phyloP scores from a whole-genome alignment of 257 asterid genomes.

The Salvia hispanica region DNA sequence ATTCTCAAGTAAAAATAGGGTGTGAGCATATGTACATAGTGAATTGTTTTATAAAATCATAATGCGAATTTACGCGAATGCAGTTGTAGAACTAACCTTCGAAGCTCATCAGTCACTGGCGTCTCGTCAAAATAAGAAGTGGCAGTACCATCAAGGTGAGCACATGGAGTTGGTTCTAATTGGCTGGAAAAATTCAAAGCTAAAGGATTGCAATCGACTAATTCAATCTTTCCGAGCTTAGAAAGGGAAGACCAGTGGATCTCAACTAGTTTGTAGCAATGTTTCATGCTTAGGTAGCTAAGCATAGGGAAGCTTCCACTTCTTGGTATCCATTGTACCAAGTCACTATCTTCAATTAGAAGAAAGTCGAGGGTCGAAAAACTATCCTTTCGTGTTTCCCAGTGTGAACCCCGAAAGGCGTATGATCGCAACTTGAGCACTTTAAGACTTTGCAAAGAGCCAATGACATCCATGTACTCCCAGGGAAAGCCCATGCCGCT shows the following conservation, averaged over 20 bases:
- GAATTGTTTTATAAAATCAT: no score
- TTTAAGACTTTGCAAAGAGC: not conserved
- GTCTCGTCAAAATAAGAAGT: not conserved
- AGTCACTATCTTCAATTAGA: not conserved
- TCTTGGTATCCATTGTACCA: conserved; percentile 6
- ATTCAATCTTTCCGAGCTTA: not conserved
- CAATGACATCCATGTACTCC: conserved; percentile 1
- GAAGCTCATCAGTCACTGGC: not conserved
- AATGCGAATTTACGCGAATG: no score
- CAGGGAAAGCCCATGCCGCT: conserved; percentile 13
- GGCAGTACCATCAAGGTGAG: not conserved
- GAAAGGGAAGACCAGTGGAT: not conserved
- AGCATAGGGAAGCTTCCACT: not conserved
- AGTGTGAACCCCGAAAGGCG: conserved; percentile 17
- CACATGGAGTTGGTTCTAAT: not conserved
- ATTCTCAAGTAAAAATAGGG: no score
- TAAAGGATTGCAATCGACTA: conserved; percentile 22
- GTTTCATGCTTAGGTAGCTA: conserved; percentile 3
- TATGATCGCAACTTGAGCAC: conserved; percentile 10
- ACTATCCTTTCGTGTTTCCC: not conserved
- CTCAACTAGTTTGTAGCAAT: conserved; percentile 16
- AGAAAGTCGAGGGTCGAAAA: not conserved
- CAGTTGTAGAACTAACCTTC: not conserved
- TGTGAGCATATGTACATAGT: no score
- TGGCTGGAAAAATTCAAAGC: not conserved